Base-by-base conservation (phyloP, 2,329 filamentous ascomycete species). In the Arthrobotrys iridis region DNA sequence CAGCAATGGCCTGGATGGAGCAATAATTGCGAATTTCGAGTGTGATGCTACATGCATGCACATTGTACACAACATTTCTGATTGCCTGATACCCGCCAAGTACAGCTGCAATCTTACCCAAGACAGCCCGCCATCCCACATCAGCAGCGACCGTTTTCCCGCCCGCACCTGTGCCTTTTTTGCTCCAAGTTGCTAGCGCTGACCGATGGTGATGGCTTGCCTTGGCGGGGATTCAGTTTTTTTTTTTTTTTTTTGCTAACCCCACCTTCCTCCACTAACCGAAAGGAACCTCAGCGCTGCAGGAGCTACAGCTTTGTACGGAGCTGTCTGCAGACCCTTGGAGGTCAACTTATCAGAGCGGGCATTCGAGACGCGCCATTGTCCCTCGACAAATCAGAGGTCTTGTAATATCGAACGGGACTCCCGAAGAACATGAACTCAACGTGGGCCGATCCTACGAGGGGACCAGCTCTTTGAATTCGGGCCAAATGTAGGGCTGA, bases 241-340 rank as follows among this genome's bases (percentile, higher is more conserved):
- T 52, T 22, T n/a, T n/a, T n/a, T n/a, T n/a, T 40, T 3, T 18
- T 46, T 52, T 22, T 67, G 68, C 35, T 45, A 66, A 66, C 60
- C 62, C 70, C 70, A 74, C 70, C 70, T 74, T 74, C 70, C 62
- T 46, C 18, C 70, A 50, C 20, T 67, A 66, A 41, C 55, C 45
- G 65, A 70, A 43, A 13, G 28, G 30, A 30, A 28, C 4, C n/a
- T 50, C n/a, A 46, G 30, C 52, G 22, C 28, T 68, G n/a, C 20
- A 30, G 40, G 35, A 41, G 33, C 55, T 43, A 40, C 11, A 59
- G 35, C 55, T 30, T 3, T 3, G 11, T n/a, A 40, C 24, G 5
- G 22, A 40, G 52, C 64, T 35, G 30, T 33, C 41, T 68, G 55
- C 65, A 68, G n/a, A 28, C 43, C 43, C 65, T 55, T 5, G 55